These are phyloP conservation scores for Botrytis elliptica DNA, from an alignment of 2,329 filamentous ascomycete species.

Conservation along the genomic window DNA sequence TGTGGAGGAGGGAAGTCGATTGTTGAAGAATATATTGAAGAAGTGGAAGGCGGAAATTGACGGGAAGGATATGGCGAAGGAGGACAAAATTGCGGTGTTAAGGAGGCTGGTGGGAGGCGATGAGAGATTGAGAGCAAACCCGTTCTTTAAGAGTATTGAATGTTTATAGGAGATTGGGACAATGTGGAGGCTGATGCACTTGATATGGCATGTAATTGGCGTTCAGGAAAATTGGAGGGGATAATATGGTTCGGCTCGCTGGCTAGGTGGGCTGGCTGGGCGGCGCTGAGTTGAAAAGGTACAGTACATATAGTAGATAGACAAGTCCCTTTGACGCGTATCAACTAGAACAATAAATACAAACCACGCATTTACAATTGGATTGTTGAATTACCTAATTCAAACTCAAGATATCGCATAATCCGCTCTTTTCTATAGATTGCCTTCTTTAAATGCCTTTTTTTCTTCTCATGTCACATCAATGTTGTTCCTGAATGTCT, in stretches of 20 bases:
- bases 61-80: conserved; percentile 59
- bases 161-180: conserved; percentile 33
- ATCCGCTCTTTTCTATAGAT: background rate
- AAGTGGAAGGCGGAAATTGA: conserved; percentile 75
- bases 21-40: conserved; percentile 79
- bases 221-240: background rate
- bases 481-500: background rate
- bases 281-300: background rate
- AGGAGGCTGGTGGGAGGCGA: conserved; percentile 76
- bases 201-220: background rate
- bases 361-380: background rate
- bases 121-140: conserved; percentile 60
- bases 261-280: background rate
- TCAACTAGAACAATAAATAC: background rate
- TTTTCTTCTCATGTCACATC: background rate
- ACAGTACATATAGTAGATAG: background rate
- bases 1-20: conserved; percentile 80
- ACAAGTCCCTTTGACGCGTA: rapidly evolving
- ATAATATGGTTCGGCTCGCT: background rate
- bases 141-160: conserved; percentile 64
- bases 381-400: background rate
- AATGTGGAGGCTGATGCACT: background rate
- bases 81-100: conserved; percentile 76
- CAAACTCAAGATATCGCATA: background rate
- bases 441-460: background rate